A percentile compares a stretch with the other conserved stretches of the same genome.
phyloP scores from a whole-genome alignment of 768 basidiomycete species.

The Tylopilus intermedius region DNA sequence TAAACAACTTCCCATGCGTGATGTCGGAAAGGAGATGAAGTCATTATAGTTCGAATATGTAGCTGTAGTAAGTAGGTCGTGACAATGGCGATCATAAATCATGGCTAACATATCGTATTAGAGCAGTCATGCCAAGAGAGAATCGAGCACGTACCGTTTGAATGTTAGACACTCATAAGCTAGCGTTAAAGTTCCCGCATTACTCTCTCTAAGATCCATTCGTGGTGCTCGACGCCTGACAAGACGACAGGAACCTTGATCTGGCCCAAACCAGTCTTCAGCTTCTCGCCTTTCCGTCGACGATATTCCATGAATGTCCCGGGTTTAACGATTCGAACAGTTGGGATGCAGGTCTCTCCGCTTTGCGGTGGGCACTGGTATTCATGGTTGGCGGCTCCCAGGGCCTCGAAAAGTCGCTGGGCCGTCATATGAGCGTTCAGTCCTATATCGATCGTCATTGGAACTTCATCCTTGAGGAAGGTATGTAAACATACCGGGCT shows the following conservation, averaged over 20 bases:
- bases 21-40: background rate
- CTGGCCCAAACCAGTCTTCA: conserved; percentile 10
- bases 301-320: conserved; percentile 13
- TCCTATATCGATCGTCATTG: background rate
- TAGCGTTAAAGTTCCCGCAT: conserved; percentile 5
- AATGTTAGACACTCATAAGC: background rate
- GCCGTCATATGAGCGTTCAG: background rate
- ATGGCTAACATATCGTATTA: background rate
- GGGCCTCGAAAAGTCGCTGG: conserved; percentile 5
- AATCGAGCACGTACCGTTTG: background rate
- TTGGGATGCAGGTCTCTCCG: conserved; percentile 5
- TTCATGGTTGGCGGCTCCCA: background rate
- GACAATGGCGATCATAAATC: background rate
- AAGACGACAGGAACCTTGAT: conserved; percentile 16
- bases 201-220: conserved; percentile 11
- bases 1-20: background rate
- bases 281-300: conserved; percentile 6
- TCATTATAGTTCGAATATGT: background rate
- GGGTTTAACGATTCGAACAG: conserved; percentile 10
- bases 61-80: background rate
- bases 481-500: background rate
- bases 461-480: background rate
- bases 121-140: background rate
- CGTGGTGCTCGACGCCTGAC: background rate
- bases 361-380: background rate